Base-by-base conservation (phyloP, 2,329 filamentous ascomycete genomes). In the Onygenales sp. region DNA sequence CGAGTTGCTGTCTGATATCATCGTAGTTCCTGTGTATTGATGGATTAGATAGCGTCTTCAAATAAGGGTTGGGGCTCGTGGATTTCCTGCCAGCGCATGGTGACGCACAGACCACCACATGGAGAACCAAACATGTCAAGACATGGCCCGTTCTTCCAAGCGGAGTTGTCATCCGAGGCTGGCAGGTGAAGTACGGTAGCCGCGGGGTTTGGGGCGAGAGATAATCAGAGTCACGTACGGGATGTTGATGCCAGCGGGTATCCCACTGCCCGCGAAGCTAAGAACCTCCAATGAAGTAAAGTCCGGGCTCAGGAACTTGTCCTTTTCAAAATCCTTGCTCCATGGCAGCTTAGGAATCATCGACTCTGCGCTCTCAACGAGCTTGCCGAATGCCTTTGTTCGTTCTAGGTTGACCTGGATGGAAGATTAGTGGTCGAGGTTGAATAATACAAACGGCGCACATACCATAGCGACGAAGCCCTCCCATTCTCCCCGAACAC, bases 211-310 rank as follows among this genome's bases (percentile, higher is more conserved):
- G 21, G 21, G 21, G 3, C 21, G 21, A 5, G 21, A 27, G 21
- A 27, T 5, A 27, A 27, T 27, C 21, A 27, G 21, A 27, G 21
- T 5, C 21, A 27, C 21, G 21, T 27, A 27, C 21, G 77, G 77
- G 17, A 77, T 72, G 53, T 79, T 81, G 63, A 80, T 80, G 31
- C 80, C 80, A 11, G 79, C 80, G 17, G 81, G 81, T 46, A 84
- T 82, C 54, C 80, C 81, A 51, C 77, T 80, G 7, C 80, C 79
- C 21, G 81, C 79, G 61, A 96, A 96, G 0, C 86, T 89, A 56
- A 96, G 72, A 2, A 96, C 90, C 69, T 98, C 93, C 1, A 97
- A 78, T 8, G 87, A 93, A 0, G 93, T 97, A 66, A 98, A 98
- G 68, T 98, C 93, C 0, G 93, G 93, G 51, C 89, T 92, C 38